Conservation (phyloP, 306 rosid genomes). For the Quercus variabilis region DNA sequence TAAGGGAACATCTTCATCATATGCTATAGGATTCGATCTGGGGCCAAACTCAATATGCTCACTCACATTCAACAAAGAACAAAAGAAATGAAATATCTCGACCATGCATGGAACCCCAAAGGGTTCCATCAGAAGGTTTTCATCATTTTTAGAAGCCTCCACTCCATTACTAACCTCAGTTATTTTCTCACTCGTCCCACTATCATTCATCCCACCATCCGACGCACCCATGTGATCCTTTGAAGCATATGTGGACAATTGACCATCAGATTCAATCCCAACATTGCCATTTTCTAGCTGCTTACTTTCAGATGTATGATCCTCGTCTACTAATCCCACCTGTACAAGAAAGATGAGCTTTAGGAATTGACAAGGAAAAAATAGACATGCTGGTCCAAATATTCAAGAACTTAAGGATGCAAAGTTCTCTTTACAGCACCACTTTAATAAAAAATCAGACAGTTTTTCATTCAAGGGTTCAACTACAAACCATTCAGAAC, state of each 20-base stretch:
- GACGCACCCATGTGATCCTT: slow-evolving; percentile 43
- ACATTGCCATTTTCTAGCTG: slow-evolving; percentile 74
- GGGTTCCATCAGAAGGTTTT: slow-evolving; percentile 82
- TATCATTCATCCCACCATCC: slow-evolving; percentile 34
- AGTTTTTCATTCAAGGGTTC: neutral
- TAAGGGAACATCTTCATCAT: slow-evolving; percentile 94
- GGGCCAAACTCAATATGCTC: slow-evolving; percentile 73
- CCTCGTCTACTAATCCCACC: slow-evolving; percentile 51
- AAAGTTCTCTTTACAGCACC: neutral
- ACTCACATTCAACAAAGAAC: slow-evolving; percentile 76
- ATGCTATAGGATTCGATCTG: slow-evolving; percentile 72
- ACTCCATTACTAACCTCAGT: slow-evolving; percentile 44
- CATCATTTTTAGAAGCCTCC: slow-evolving; percentile 57
- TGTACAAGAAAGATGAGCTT: slow-evolving; percentile 36
- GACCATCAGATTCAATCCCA: slow-evolving; percentile 64
- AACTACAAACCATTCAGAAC: neutral
- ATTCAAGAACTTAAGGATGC: neutral
- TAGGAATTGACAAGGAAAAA: neutral
- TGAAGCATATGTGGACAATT: slow-evolving; percentile 45
- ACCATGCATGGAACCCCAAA: slow-evolving; percentile 98
- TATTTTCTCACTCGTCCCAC: slow-evolving; percentile 43
- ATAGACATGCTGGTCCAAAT: neutral
- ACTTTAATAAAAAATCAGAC: neutral
- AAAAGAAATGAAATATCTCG: slow-evolving; percentile 87
- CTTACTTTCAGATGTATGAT: slow-evolving; percentile 62